Base-by-base conservation (phyloP, 2,329 filamentous ascomycete genomes). In the Colletotrichum neosansevieriae region DNA sequence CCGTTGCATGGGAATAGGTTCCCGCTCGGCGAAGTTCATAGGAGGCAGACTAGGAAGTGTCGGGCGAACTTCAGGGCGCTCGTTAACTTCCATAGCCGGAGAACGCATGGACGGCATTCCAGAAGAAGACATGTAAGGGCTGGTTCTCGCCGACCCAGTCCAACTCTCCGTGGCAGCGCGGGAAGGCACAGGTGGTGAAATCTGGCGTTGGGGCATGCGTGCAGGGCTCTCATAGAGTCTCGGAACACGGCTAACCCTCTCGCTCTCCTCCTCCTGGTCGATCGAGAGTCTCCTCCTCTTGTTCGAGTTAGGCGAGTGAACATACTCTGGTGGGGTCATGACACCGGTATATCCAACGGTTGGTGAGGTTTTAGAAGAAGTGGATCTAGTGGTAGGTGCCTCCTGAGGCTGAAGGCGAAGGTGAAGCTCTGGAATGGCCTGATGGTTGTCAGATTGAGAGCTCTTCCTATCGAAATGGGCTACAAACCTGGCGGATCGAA, bases 401-500 rank as follows among this genome's bases (percentile, higher is more conserved):
- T 79, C 79, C 71, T 71, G 77, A 58, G 71, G 78, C 65, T 73
- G 76, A 72, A 74, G 73, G 61, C 75, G 77, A 11, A 80, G 72
- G 42, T 79, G 75, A 24, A 86, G 75, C 54, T 86, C 84, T 17
- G 84, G 83, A 61, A 87, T 80, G 51, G 79, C 77, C 83, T 85
- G 70, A 1, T 15, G 4, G 2, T 15, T 34, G 54, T 69, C 17
- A 67, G 32, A 11, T 11, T 1, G 40, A 29, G 63, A 24, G 34
- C 12, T 77, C 67, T 13, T 32, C 3, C 10, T 36, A 32, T 4
- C 24, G 19, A 36, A 13, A 9, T 9, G 36, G 17, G 21, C n/a
- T 21, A n/a, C 60, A 65, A 82, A 86, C 85, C 83, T 86, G 82
- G 71, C 83, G 80, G 57, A 88, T 86, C 1, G 86, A 84, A 19